Evolutionary conservation across 2,329 filamentous ascomycete species (phyloP).

Genomic region (Onygena corvina): DNA sequence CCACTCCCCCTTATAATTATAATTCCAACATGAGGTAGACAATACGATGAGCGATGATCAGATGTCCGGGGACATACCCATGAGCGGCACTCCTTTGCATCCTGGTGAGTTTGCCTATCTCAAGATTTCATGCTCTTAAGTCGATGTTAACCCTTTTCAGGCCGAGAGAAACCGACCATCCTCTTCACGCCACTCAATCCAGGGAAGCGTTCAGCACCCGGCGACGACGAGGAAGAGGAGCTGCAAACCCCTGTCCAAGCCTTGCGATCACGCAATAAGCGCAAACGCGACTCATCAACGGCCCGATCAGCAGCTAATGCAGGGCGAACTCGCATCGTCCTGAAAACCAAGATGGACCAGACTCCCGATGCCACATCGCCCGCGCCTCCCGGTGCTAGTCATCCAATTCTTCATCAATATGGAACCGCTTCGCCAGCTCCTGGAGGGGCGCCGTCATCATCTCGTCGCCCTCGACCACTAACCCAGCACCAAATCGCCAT

Average conservation of each 20-base stretch:
- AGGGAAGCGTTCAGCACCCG: constrained; percentile 22
- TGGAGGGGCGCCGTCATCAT: constrained; percentile 20
- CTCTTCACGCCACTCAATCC: constrained; percentile 31
- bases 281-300: constrained; percentile 29
- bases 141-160: constrained; percentile 10
- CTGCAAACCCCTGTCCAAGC: constrained; percentile 28
- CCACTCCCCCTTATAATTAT: not conserved
- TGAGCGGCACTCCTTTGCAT: constrained; percentile 1
- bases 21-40: constrained; percentile 5
- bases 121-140: constrained; percentile 6
- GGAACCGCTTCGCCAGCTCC: constrained; percentile 23
- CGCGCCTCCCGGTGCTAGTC: constrained; percentile 32
- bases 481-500: constrained; percentile 41
- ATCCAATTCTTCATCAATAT: constrained; percentile 34
- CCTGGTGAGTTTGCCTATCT: not conserved
- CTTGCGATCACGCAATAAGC: constrained; percentile 30
- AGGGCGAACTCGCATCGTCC: constrained; percentile 28
- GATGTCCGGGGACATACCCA: constrained; percentile 21
- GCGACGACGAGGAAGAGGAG: constrained; percentile 32
- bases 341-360: constrained; percentile 36
- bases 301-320: constrained; percentile 25
- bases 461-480: constrained; percentile 36
- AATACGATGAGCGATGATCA: constrained; percentile 26
- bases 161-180: constrained; percentile 19
- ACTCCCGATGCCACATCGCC: constrained; percentile 33